Base-by-base conservation (phyloP, 78 protist species). In the Speleostelium caveatum region DNA sequence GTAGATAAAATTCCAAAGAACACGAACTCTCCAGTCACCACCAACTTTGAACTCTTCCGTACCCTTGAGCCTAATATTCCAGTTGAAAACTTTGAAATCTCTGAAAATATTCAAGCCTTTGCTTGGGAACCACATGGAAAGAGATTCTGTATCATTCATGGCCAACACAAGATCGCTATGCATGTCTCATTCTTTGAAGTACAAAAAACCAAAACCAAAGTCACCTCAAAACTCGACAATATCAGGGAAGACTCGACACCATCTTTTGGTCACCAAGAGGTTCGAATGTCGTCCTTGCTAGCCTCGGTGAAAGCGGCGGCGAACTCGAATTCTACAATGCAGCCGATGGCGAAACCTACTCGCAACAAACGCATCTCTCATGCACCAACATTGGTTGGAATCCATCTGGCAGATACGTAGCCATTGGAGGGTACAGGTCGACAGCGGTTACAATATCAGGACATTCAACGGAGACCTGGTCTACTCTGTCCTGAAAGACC, bases 361-460 rank as follows among this genome's bases (percentile, higher is more conserved):
- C 86, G 32, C 74, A 61, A 38, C 94, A 88, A 60, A 97, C 96
- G 87, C 99, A 97, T 93, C 76, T 93, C 67, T 83, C 78, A 93
- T 65, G 75, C 58, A 79, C 97, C 19, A 78, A 76, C 62, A 68
- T 90, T 60, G 94, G 86, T 75, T 97, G 99, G 99, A 97, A 97
- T 73, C 98, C 99, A 51, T 92, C 97, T n/a, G 99, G 99, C 42
- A 85, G 99, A 28, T 97, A 56, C 65, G 86, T 97, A 17, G 42
- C 95, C 72, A 51, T 61, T 94, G 92, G 95, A 62, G 75, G 65
- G 86, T 42, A 8, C 65, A 86, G 69, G 66, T 90, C 68, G 98
- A 97, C 92, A 96, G 92, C 68, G 97, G 98, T 63, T 97, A 55
- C 97, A 42, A 32, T n/a, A 30, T 98, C 45, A 97, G 97, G 97